Base-by-base conservation (phyloP, 2,329 filamentous ascomycete genomes). In the Aspergillus thermomutatus region DNA sequence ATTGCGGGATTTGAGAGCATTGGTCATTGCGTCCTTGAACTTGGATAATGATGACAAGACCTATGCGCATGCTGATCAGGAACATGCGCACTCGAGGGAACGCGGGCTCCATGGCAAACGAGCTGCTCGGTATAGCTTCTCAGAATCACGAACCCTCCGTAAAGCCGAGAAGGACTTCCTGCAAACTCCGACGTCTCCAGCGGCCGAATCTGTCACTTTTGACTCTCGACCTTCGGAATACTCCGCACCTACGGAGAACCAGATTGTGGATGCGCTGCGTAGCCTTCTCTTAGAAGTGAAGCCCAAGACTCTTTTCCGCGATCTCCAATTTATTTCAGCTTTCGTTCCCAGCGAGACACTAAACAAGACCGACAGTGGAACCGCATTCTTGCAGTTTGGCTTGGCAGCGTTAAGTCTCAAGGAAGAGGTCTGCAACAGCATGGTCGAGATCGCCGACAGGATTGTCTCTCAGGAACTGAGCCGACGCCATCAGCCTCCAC, bases 311-410 rank as follows among this genome's bases (percentile, higher is more conserved):
- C 79, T 94, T 2, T 94, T 92, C 76, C 87, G 90, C 5, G 90
- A 93, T 67, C 73, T 94, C 48, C 90, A 94, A 69, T 90, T 79
- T 72, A 85, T 87, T 58, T 83, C 85, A 3, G 81, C 84, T 0
- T 85, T 87, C 59, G 78, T 86, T 3, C 82, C 84, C 1, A 76
- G 80, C 4, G 76, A 82, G 10, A 80, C 81, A 46, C 74, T 87
- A 11, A 83, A 85, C 71, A 82, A 82, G 64, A 82, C 80, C 3
- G 80, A 83, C 17, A 78, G 80, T 52, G 81, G 85, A 41, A 94
- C 92, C 64, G 91, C 92, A 0, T 97, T 97, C 71, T 90, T 92
- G 84, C 91, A 96, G 66, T 89, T 92, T 26, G 91, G 90, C 0
- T 82, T 96, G 5, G 93, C 94, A 0, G 92, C 93, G 1, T 80